A percentile compares a stretch with the other conserved stretches of the same genome.
Conservation (phyloP, 2,329 filamentous ascomycete species). For the Ophiostoma perfectum region DNA sequence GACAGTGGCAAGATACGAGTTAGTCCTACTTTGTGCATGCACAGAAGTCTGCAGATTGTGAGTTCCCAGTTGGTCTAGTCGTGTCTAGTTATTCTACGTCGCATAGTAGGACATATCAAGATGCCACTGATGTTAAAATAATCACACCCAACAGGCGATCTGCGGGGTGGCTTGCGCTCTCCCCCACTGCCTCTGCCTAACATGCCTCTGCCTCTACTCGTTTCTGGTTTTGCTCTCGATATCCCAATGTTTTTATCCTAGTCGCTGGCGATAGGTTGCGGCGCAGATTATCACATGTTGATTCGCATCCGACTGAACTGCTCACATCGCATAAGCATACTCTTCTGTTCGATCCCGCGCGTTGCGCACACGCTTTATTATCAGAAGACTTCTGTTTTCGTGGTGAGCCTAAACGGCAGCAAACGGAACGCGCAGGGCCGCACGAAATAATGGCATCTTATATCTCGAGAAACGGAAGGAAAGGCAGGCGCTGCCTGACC, state of each 20-base stretch:
- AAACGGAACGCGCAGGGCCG: neutral
- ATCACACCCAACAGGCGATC: conserved; percentile 6
- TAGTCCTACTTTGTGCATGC: conserved; percentile 13
- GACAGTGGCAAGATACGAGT: conserved; percentile 5
- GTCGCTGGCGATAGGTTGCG: no score
- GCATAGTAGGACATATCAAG: neutral
- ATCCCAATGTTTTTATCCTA: no score
- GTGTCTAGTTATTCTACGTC: neutral
- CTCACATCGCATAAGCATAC: no score
- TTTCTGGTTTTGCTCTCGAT: no score
- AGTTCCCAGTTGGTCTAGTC: neutral
- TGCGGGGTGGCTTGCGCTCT: neutral
- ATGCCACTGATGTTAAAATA: neutral
- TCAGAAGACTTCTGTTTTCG: neutral
- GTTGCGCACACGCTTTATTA: no score
- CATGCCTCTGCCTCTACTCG: no score
- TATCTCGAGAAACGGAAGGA: neutral
- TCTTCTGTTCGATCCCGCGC: no score
- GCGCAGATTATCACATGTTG: no score
- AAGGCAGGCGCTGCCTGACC: conserved; percentile 13
- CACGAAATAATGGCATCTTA: neutral
- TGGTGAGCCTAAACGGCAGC: neutral
- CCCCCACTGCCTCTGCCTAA: neutral
- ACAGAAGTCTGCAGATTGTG: neutral
- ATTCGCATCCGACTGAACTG: no score